phyloP scores from a whole-genome alignment of 148 eudicot genomes.

The Cornus kousa region DNA sequence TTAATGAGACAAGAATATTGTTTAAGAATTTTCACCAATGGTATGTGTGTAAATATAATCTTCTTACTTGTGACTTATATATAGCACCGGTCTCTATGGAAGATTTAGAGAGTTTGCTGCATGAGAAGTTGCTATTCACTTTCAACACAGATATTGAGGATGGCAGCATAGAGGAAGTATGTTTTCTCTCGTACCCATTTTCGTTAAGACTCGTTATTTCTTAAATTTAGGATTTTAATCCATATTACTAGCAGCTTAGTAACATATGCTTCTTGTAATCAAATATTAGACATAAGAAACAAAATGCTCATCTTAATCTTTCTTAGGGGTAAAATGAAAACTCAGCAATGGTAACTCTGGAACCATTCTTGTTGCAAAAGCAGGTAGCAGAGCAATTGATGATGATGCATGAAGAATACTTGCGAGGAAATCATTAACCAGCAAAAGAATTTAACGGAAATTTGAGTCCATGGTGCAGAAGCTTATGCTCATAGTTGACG shows the following conservation, averaged over 20 bases:
- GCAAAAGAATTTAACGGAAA: neutral
- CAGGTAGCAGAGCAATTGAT: conserved; percentile 28
- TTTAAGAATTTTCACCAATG: too few relatives aligned
- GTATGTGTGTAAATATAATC: too few relatives aligned
- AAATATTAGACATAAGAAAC: neutral
- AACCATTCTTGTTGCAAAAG: neutral
- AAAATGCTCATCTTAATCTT: neutral
- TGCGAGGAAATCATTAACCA: conserved; percentile 21
- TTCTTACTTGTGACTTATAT: neutral
- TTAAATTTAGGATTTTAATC: too few relatives aligned
- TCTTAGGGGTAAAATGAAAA: too few relatives aligned
- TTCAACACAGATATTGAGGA: conserved; percentile 81
- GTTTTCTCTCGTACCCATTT: neutral
- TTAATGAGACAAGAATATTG: too few relatives aligned
- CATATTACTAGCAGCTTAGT: too few relatives aligned
- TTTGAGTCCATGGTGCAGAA: too few relatives aligned
- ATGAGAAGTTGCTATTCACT: conserved; percentile 56
- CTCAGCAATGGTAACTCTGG: neutral
- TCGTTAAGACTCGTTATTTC: too few relatives aligned
- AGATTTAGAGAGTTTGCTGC: conserved; percentile 56
- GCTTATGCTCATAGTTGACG: too few relatives aligned
- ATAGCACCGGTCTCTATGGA: conserved; percentile 36
- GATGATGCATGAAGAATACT: conserved; percentile 43
- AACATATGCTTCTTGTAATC: too few relatives aligned
- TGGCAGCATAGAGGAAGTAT: conserved; percentile 78